These are phyloP conservation scores for Tuber microsphaerosporum DNA, from an alignment of 495 filamentous ascomycete genomes.

Conservation along the genomic window DNA sequence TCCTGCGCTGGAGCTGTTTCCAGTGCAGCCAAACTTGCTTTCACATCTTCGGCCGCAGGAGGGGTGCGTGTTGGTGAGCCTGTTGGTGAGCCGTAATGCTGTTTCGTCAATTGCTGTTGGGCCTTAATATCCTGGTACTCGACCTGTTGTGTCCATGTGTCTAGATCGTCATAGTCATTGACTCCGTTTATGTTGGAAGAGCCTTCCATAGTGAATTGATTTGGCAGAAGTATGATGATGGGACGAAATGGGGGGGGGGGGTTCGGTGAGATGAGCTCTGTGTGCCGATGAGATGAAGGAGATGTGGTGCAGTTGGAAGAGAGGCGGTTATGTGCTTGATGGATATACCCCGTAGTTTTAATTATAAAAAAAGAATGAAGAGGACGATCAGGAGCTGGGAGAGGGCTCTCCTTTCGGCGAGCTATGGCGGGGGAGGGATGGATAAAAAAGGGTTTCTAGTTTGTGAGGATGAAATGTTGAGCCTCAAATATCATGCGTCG, in stretches of 20 bases:
- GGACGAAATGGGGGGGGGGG: constrained; percentile 18
- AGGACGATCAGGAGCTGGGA: constrained; percentile 23
- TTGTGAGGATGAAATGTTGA: constrained; percentile 35
- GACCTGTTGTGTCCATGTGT: constrained; percentile 33
- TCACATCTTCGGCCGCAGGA: constrained; percentile 31
- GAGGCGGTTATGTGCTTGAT: constrained; percentile 8
- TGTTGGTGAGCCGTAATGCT: constrained; percentile 33
- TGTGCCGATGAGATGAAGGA: constrained; percentile 13
- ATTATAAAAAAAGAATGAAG: neutral
- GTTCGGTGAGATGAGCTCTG: constrained; percentile 25
- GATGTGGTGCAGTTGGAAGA: constrained; percentile 21
- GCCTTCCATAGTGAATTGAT: constrained; percentile 33
- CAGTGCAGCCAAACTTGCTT: constrained; percentile 23
- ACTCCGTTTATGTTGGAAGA: constrained; percentile 28
- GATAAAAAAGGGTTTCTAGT: constrained; percentile 36
- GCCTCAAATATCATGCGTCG: constrained; percentile 34
- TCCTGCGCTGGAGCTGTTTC: constrained; percentile 42
- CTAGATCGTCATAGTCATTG: constrained; percentile 20
- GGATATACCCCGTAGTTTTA: neutral
- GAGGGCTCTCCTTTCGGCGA: constrained; percentile 29
- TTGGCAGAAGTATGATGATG: constrained; percentile 22
- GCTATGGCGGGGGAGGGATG: constrained; percentile 26
- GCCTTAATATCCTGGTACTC: constrained; percentile 34
- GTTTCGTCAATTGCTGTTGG: constrained; percentile 35
- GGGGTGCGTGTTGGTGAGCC: constrained; percentile 32